Evolutionary conservation across 495 filamentous ascomycete genomes (phyloP).

Genomic region (Staphylotrichum tortipilum): DNA sequence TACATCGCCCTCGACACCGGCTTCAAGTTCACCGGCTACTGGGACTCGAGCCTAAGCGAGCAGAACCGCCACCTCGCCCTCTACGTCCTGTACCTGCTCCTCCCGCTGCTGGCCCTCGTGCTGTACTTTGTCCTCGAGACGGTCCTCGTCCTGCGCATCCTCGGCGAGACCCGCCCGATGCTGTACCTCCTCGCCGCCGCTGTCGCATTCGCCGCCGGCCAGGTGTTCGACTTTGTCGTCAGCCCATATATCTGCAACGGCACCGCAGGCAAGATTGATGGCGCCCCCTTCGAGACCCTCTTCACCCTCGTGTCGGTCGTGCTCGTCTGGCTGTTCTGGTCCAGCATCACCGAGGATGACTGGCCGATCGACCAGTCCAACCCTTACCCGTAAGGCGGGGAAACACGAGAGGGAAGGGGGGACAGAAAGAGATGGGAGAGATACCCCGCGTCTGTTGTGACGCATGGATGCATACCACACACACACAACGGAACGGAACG

Average conservation of each 20-base stretch:
- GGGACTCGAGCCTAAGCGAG: slow-evolving; percentile 44
- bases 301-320: slow-evolving; percentile 81
- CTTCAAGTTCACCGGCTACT: slow-evolving; percentile 75
- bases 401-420: too few relatives aligned
- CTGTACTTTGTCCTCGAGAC: slow-evolving; percentile 76
- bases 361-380: slow-evolving; percentile 59
- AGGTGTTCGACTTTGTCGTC: slow-evolving; percentile 92
- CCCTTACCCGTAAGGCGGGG: slow-evolving; percentile 27
- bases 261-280: slow-evolving; percentile 78
- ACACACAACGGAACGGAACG: not conserved
- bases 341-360: slow-evolving; percentile 97
- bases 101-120: slow-evolving; percentile 79
- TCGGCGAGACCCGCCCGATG: slow-evolving; percentile 85
- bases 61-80: slow-evolving; percentile 73
- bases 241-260: slow-evolving; percentile 83
- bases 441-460: slow-evolving; percentile 5
- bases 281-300: slow-evolving; percentile 83
- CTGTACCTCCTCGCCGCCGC: slow-evolving; percentile 66
- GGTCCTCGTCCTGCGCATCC: slow-evolving; percentile 69
- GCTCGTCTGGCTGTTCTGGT: slow-evolving; percentile 91
- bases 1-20: slow-evolving; percentile 95
- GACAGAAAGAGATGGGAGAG: not conserved
- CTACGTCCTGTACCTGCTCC: slow-evolving; percentile 89
- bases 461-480: not conserved
- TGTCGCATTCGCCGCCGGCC: slow-evolving; percentile 79